These are phyloP conservation scores for Boletus vermiculosoides DNA, from an alignment of 768 basidiomycete genomes.

Conservation along the genomic window DNA sequence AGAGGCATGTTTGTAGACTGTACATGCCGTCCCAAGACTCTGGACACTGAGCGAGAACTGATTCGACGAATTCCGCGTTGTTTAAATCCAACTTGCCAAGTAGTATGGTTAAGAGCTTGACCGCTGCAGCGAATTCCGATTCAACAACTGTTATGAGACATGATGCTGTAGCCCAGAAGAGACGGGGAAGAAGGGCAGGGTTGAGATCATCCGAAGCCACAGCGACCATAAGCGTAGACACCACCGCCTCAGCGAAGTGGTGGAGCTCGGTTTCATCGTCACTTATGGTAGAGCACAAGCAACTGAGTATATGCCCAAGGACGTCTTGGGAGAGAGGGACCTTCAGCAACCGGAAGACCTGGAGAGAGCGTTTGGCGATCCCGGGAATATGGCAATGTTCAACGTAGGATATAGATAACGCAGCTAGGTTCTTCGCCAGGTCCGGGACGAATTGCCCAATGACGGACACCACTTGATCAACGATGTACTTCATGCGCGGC, in stretches of 20 bases:
- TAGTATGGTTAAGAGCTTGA: constrained; percentile 63
- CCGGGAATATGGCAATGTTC: constrained; percentile 84
- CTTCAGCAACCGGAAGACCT: constrained; percentile 81
- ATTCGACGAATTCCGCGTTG: constrained; percentile 63
- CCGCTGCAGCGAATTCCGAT: constrained; percentile 67
- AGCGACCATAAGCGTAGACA: constrained; percentile 69
- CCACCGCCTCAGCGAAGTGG: constrained; percentile 78
- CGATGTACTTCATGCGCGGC: constrained; percentile 67
- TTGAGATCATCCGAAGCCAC: constrained; percentile 57
- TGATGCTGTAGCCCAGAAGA: constrained; percentile 86
- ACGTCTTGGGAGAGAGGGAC: constrained; percentile 68
- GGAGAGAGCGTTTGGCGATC: constrained; percentile 84
- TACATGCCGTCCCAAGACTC: constrained; percentile 64
- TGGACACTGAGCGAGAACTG: constrained; percentile 68
- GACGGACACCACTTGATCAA: constrained; percentile 62
- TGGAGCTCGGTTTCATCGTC: constrained; percentile 75
- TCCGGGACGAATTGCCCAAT: constrained; percentile 67
- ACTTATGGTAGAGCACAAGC: constrained; percentile 81
- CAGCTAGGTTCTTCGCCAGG: constrained; percentile 77
- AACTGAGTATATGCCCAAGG: constrained; percentile 75
- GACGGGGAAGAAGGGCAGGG: constrained; percentile 64
- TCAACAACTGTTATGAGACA: constrained; percentile 83
- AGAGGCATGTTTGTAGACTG: constrained; percentile 65
- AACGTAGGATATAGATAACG: constrained; percentile 77
- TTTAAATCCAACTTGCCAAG: constrained; percentile 70